Evolutionary conservation across 306 rosid genomes (phyloP).

Genomic region (Datisca glomerata): DNA sequence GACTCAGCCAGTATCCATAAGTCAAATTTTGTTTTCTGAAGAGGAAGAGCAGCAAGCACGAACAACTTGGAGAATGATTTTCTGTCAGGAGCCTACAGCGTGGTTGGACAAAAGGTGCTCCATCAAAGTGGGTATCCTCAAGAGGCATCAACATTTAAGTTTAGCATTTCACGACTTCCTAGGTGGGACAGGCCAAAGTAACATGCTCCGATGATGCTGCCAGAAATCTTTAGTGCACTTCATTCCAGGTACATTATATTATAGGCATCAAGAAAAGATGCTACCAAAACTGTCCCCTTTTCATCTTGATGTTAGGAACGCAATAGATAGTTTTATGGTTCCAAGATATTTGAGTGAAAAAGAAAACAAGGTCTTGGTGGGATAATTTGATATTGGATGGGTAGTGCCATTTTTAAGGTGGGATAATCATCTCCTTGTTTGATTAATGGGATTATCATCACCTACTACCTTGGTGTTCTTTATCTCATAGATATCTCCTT

Average conservation of each 20-base stretch:
- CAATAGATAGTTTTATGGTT: background rate
- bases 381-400: too few species aligned
- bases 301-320: too few species aligned
- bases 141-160: constrained; percentile 40
- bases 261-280: too few species aligned
- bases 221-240: constrained; percentile 16
- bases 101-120: constrained; percentile 12
- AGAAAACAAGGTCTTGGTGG: background rate
- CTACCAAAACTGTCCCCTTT: too few species aligned
- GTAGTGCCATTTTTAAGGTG: background rate
- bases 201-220: constrained; percentile 16
- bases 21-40: constrained; percentile 17
- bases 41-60: constrained; percentile 23
- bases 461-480: too few species aligned
- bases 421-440: background rate
- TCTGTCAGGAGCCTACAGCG: constrained; percentile 16
- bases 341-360: background rate
- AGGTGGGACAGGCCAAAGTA: constrained; percentile 58
- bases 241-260: constrained; percentile 43
- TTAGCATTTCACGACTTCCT: constrained; percentile 69
- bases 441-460: too few species aligned
- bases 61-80: constrained; percentile 12
- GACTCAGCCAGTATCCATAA: constrained; percentile 19
- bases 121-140: constrained; percentile 18
- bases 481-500: too few species aligned